Conservation (phyloP, 2,329 filamentous ascomycete genomes). For the Pseudodiploospora longispora region DNA sequence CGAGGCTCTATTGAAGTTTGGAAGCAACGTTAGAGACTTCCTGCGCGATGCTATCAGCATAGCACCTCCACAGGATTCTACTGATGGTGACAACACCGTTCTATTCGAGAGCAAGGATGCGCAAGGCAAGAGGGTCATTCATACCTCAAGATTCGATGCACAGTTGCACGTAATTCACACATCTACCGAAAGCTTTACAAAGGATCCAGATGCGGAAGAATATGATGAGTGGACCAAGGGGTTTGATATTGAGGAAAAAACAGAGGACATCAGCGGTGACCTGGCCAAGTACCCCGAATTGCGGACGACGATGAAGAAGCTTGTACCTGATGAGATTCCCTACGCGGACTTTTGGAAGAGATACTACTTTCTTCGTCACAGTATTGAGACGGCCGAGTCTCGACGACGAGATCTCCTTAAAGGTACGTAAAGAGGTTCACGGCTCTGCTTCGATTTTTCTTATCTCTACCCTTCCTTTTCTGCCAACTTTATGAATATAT, state of each 20-base stretch:
- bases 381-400: conserved; percentile 88
- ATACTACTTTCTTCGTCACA: conserved; percentile 90
- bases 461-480: neutral
- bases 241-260: conserved; percentile 80
- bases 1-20: conserved; percentile 87
- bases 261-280: conserved; percentile 72
- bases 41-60: conserved; percentile 85
- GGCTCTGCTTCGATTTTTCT: neutral
- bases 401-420: conserved; percentile 83
- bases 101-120: conserved; percentile 93
- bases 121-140: conserved; percentile 84
- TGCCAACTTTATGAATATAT: conserved; percentile 5
- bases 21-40: conserved; percentile 81
- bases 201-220: conserved; percentile 68
- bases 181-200: conserved; percentile 69
- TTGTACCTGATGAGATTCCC: conserved; percentile 87
- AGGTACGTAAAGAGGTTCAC: conserved; percentile 46
- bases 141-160: conserved; percentile 88
- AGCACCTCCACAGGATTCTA: conserved; percentile 57
- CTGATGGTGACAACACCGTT: conserved; percentile 48
- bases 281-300: conserved; percentile 82
- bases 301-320: conserved; percentile 81
- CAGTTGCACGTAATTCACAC: conserved; percentile 95
- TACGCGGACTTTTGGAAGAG: conserved; percentile 88
- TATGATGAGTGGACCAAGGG: conserved; percentile 64